phyloP scores from a whole-genome alignment of 441 rosid species.

The Macaranga tanarius region DNA sequence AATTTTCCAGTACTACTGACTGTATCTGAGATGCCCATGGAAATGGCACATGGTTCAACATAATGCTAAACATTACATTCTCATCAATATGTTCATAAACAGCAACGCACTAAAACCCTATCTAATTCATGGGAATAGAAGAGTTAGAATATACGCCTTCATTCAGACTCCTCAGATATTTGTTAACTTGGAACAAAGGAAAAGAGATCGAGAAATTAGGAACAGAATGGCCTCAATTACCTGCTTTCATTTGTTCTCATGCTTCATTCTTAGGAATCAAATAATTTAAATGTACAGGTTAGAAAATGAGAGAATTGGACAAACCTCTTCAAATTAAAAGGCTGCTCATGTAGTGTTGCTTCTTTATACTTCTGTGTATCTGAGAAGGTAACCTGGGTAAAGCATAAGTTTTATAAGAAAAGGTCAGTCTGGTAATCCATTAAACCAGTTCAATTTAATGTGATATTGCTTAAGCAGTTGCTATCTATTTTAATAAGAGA shows the following conservation, averaged over 20 bases:
- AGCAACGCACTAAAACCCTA: background rate
- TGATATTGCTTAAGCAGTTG: background rate
- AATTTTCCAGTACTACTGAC: background rate
- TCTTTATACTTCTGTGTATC: constrained; percentile 66
- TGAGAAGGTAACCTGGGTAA: constrained; percentile 68
- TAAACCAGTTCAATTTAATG: background rate
- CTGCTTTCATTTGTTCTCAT: background rate
- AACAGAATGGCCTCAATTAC: background rate
- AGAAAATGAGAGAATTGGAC: background rate
- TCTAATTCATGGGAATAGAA: background rate
- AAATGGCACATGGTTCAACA: background rate
- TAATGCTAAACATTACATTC: background rate
- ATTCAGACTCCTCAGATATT: background rate
- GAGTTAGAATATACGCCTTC: background rate
- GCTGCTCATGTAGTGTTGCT: constrained; percentile 66
- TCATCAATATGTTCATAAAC: background rate
- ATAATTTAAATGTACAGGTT: background rate
- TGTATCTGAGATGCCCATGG: background rate
- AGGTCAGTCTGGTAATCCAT: background rate
- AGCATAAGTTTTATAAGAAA: constrained; percentile 18
- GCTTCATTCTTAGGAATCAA: background rate
- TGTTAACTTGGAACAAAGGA: background rate
- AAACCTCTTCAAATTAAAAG: constrained; percentile 79
- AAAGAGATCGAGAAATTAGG: background rate
- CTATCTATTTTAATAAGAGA: background rate